phyloP scores from a whole-genome alignment of 495 filamentous ascomycete genomes.

The Aspergillus biplanus region DNA sequence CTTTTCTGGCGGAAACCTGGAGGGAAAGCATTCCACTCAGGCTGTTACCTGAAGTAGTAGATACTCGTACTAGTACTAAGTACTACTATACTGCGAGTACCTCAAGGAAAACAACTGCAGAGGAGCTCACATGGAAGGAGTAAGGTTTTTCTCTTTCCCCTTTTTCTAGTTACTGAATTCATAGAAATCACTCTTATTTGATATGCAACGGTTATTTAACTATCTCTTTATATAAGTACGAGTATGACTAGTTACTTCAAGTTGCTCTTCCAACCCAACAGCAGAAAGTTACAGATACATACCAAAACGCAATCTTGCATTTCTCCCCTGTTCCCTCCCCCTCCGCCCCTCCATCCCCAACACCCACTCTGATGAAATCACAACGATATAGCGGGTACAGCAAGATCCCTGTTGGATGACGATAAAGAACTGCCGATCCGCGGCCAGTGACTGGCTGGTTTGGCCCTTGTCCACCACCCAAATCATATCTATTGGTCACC shows the following conservation, averaged over 20 bases:
- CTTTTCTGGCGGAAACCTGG: neutral
- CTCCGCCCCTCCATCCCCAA: neutral
- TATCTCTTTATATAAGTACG: no score
- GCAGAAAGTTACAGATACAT: neutral
- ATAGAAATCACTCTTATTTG: no score
- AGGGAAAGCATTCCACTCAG: neutral
- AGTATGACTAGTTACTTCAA: no score
- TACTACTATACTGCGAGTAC: no score
- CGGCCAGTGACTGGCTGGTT: slow-evolving; percentile 25
- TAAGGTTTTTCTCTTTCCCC: neutral
- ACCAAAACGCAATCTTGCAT: neutral
- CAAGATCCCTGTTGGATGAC: slow-evolving; percentile 19
- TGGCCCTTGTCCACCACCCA: slow-evolving; percentile 19
- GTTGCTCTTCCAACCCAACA: no score
- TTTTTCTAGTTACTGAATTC: neutral
- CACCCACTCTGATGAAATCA: slow-evolving; percentile 6
- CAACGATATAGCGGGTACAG: neutral
- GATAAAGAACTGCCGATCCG: slow-evolving; percentile 35
- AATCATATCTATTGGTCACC: slow-evolving; percentile 9
- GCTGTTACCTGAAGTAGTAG: no score
- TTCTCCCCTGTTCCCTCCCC: slow-evolving; percentile 4
- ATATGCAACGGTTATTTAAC: no score
- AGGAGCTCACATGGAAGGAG: no score
- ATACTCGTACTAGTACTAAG: no score
- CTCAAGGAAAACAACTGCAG: no score